Conservation (phyloP, 768 basidiomycete species). For the Pholiota conissans region DNA sequence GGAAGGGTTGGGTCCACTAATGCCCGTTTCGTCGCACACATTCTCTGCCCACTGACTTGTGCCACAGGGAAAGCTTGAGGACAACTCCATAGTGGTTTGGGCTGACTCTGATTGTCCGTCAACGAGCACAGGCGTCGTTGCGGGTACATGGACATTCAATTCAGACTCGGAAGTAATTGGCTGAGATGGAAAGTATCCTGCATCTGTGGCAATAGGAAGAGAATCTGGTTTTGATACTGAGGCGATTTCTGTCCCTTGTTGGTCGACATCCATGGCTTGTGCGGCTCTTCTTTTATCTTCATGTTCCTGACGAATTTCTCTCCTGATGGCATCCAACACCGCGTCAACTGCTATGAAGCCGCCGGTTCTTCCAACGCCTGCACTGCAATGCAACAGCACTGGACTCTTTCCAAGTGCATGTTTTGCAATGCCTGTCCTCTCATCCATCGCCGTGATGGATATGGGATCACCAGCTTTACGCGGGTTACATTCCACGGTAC, state of each 20-base stretch:
- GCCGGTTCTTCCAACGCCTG: constrained; percentile 93
- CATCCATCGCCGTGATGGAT: constrained; percentile 45
- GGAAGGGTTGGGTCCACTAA: background rate
- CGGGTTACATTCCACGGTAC: constrained; percentile 6
- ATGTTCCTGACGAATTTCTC: constrained; percentile 45
- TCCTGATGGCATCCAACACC: constrained; percentile 70
- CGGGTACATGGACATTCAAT: constrained; percentile 31
- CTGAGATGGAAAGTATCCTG: background rate
- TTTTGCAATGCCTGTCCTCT: constrained; percentile 53
- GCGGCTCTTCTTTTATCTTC: background rate
- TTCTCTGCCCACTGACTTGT: constrained; percentile 51
- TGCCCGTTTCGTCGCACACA: constrained; percentile 23
- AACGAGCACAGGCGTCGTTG: constrained; percentile 25
- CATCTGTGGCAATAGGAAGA: constrained; percentile 3
- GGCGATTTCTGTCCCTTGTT: background rate
- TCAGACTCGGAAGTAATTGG: background rate
- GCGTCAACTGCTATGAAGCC: constrained; percentile 91
- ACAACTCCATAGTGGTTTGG: constrained; percentile 7
- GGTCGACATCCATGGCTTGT: constrained; percentile 33
- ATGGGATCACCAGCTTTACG: constrained; percentile 9
- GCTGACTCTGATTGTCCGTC: constrained; percentile 20
- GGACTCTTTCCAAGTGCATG: constrained; percentile 57
- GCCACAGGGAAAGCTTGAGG: constrained; percentile 12
- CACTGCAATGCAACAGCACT: constrained; percentile 86
- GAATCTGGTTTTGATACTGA: background rate